Conservation (phyloP, 2,329 filamentous ascomycete genomes). For the Ceratocystis eucalypticola region DNA sequence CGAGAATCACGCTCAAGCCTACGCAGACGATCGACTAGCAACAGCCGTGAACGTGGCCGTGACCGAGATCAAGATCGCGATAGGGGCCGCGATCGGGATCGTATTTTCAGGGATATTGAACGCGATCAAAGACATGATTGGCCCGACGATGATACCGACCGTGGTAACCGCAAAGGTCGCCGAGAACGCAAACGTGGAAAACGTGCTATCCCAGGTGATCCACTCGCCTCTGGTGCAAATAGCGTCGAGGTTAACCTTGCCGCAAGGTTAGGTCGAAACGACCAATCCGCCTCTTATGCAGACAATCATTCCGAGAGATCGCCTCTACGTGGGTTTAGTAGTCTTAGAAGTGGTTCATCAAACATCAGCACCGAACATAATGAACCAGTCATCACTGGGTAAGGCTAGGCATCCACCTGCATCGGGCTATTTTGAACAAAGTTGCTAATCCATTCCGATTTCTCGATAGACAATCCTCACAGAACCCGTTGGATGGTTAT, state of each 20-base stretch:
- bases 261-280: conserved; percentile 28
- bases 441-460: neutral
- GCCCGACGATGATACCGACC: conserved; percentile 21
- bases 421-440: neutral
- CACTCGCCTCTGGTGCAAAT: conserved; percentile 32
- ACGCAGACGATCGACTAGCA: conserved; percentile 10
- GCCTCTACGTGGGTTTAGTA: conserved; percentile 27
- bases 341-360: conserved; percentile 15
- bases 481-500: neutral
- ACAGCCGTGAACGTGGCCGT: conserved; percentile 10
- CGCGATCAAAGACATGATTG: conserved; percentile 29
- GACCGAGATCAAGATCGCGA: conserved; percentile 19
- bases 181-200: conserved; percentile 15
- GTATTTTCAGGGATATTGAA: conserved; percentile 25
- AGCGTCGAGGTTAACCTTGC: conserved; percentile 40
- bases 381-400: neutral
- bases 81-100: conserved; percentile 15
- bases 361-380: neutral
- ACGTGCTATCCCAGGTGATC: neutral
- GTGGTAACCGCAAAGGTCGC: conserved; percentile 18
- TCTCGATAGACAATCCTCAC: neutral
- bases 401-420: neutral
- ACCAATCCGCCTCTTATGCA: conserved; percentile 23
- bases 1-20: neutral
- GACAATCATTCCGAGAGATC: conserved; percentile 28